Evolutionary conservation across 1,139 yeast genomes (phyloP).

Genomic region (Pichia terricola): DNA sequence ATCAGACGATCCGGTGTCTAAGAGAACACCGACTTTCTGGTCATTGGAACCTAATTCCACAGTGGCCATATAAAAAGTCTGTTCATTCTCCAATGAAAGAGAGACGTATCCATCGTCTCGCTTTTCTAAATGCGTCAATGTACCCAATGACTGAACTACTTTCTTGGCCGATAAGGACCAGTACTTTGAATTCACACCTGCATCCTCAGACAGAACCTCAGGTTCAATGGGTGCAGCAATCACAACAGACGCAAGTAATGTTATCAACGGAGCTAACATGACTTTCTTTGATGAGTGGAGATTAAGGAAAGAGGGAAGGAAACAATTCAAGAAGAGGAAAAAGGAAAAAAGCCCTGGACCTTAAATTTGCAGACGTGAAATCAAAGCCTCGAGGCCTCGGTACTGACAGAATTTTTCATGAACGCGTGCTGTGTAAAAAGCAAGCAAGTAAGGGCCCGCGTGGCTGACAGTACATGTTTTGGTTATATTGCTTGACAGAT

Average conservation of each 20-base stretch:
- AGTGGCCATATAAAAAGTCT: conserved; percentile 40
- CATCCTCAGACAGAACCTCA: too few species aligned
- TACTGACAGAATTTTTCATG: too few species aligned
- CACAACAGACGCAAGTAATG: neutral
- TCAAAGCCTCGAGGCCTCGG: too few species aligned
- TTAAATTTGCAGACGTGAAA: too few species aligned
- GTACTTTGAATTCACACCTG: conserved; percentile 2
- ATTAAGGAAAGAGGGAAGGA: too few species aligned
- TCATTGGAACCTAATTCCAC: conserved; percentile 48
- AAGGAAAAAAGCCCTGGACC: too few species aligned
- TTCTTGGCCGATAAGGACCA: conserved; percentile 7
- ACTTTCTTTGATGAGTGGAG: too few species aligned
- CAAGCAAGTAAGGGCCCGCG: too few species aligned
- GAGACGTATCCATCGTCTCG: conserved; percentile 29
- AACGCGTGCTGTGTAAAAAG: too few species aligned
- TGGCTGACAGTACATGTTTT: too few species aligned
- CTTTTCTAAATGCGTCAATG: conserved; percentile 20
- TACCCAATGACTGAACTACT: neutral
- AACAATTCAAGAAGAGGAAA: too few species aligned
- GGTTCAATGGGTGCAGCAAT: neutral
- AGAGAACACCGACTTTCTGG: conserved; percentile 40
- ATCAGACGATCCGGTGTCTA: conserved; percentile 67
- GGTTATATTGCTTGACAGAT: too few species aligned
- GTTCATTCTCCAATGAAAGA: conserved; percentile 34
- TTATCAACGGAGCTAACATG: neutral